Conservation (phyloP, 768 basidiomycete species). For the Exidia glandulosa region DNA sequence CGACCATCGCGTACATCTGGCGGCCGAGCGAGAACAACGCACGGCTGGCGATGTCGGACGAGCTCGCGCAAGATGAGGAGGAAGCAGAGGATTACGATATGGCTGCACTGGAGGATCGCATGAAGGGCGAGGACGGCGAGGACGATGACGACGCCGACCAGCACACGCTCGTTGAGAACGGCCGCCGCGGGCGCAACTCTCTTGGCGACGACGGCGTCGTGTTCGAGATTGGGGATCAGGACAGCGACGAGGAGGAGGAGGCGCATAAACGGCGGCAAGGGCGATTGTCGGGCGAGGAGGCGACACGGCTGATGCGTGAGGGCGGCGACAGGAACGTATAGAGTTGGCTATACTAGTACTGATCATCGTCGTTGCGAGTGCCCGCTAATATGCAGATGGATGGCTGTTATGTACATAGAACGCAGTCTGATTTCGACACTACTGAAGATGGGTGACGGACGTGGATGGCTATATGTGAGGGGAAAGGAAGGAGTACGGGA, state of each 20-base stretch:
- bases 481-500: too few species aligned
- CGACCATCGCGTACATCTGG: slow-evolving; percentile 82
- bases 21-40: slow-evolving; percentile 83
- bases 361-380: too few species aligned
- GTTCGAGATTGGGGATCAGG: slow-evolving; percentile 84
- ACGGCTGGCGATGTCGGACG: slow-evolving; percentile 91
- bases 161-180: slow-evolving; percentile 58
- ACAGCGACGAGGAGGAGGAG: slow-evolving; percentile 51
- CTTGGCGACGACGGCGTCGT: slow-evolving; percentile 64
- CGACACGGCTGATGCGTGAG: background rate
- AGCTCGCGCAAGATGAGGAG: slow-evolving; percentile 88
- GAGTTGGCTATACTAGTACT: too few species aligned
- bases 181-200: slow-evolving; percentile 26
- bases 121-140: slow-evolving; percentile 24
- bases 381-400: too few species aligned
- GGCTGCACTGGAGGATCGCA: slow-evolving; percentile 56
- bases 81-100: slow-evolving; percentile 90
- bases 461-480: too few species aligned
- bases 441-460: too few species aligned
- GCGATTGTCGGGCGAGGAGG: background rate
- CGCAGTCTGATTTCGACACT: too few species aligned
- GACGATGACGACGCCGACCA: slow-evolving; percentile 59
- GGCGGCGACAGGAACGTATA: too few species aligned
- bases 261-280: background rate
- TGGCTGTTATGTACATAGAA: too few species aligned